Conservation (phyloP, 495 filamentous ascomycete species). For the Venustampulla echinocandica region DNA sequence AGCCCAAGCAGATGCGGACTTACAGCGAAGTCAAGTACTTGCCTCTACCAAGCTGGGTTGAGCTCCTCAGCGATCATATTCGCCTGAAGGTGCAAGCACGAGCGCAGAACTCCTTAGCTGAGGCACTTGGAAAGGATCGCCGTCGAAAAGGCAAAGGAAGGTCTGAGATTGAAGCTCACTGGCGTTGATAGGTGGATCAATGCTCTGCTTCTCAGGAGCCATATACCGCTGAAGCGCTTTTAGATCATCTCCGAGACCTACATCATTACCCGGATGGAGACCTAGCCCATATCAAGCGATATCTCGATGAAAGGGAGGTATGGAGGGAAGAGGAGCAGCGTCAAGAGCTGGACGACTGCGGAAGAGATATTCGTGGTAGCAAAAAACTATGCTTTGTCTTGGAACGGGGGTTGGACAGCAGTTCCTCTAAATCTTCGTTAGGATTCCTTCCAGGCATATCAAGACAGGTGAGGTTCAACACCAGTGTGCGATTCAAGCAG, state of each 20-base stretch:
- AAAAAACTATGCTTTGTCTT: background rate
- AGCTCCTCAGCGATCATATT: background rate
- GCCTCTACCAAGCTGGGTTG: constrained; percentile 1
- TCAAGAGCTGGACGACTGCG: background rate
- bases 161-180: constrained; percentile 1
- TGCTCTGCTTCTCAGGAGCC: background rate
- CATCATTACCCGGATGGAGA: background rate
- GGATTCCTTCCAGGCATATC: background rate
- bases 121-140: background rate
- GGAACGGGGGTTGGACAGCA: background rate
- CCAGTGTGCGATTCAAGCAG: no score
- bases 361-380: background rate
- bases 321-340: background rate
- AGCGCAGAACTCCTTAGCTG: background rate
- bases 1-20: background rate
- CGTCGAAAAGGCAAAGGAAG: background rate
- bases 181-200: background rate
- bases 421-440: background rate
- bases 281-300: background rate
- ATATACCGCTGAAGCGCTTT: background rate
- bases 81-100: constrained; percentile 2
- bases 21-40: background rate
- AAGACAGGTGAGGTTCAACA: background rate
- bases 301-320: background rate
- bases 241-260: background rate